Conservation (phyloP, 495 filamentous ascomycete species). For the Apiosordaria backusii region DNA sequence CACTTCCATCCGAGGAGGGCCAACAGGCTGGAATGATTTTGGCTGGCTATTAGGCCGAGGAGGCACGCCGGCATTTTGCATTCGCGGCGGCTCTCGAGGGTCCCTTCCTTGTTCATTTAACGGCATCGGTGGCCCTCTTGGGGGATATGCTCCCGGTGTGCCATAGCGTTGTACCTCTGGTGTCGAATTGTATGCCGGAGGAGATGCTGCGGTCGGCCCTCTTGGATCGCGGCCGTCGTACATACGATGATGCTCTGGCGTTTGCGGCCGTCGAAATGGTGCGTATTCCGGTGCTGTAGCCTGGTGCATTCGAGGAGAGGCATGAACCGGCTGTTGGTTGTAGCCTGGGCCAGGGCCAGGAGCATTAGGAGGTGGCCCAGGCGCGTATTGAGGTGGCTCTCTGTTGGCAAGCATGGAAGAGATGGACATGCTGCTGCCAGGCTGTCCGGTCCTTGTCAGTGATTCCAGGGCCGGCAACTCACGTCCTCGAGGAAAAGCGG, state of each 20-base stretch:
- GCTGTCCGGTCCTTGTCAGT: slow-evolving; percentile 40
- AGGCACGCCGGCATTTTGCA: slow-evolving; percentile 38
- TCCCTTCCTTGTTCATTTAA: slow-evolving; percentile 42
- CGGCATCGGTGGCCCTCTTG: slow-evolving; percentile 38
- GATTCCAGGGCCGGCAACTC: slow-evolving; percentile 54
- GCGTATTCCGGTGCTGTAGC: slow-evolving; percentile 50
- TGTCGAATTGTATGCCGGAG: slow-evolving; percentile 44
- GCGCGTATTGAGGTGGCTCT: slow-evolving; percentile 55
- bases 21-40: slow-evolving; percentile 42
- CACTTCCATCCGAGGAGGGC: slow-evolving; percentile 40
- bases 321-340: slow-evolving; percentile 44
- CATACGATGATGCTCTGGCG: slow-evolving; percentile 60
- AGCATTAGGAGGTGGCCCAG: slow-evolving; percentile 48
- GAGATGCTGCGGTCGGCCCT: slow-evolving; percentile 45
- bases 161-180: slow-evolving; percentile 54
- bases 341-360: slow-evolving; percentile 33
- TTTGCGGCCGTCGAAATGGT: slow-evolving; percentile 65
- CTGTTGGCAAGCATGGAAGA: slow-evolving; percentile 77
- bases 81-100: slow-evolving; percentile 27
- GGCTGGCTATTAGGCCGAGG: slow-evolving; percentile 52
- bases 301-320: slow-evolving; percentile 50
- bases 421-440: slow-evolving; percentile 89
- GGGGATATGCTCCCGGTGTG: slow-evolving; percentile 50
- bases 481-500: slow-evolving; percentile 47
- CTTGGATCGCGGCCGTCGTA: slow-evolving; percentile 48